phyloP scores from a whole-genome alignment of 768 basidiomycete genomes.

The Holtermannia corniformis region DNA sequence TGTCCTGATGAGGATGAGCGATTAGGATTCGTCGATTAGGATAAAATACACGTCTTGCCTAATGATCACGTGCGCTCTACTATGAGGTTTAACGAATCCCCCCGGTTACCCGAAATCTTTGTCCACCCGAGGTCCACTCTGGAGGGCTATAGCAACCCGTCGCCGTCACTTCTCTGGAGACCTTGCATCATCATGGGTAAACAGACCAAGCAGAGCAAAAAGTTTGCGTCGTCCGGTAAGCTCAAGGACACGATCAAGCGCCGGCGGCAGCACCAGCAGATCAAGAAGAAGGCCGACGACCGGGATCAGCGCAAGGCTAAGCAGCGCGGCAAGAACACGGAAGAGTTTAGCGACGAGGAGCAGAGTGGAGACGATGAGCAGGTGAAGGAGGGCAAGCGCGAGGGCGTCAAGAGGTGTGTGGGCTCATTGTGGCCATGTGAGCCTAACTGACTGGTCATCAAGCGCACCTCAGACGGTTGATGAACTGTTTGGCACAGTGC shows the following conservation, averaged over 20 bases:
- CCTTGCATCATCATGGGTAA: constrained; percentile 43
- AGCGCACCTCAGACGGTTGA: constrained; percentile 32
- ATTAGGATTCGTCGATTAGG: no score
- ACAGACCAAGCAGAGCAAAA: constrained; percentile 68
- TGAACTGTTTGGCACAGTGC: constrained; percentile 28
- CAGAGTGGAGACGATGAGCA: constrained; percentile 38
- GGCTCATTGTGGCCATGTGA: constrained; percentile 11
- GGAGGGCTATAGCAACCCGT: neutral
- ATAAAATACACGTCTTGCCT: no score
- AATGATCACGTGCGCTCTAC: no score
- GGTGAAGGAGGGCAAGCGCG: constrained; percentile 25
- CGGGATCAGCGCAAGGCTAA: constrained; percentile 47
- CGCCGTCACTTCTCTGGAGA: no score
- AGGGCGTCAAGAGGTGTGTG: constrained; percentile 11
- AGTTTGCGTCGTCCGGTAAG: constrained; percentile 79
- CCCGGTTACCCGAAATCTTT: neutral
- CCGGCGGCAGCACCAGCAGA: constrained; percentile 69
- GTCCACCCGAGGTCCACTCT: neutral
- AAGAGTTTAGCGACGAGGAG: constrained; percentile 31
- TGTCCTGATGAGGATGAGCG: no score
- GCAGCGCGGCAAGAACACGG: constrained; percentile 37
- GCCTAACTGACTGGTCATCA: no score
- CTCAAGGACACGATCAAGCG: constrained; percentile 78
- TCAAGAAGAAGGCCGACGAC: constrained; percentile 59
- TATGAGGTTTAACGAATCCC: neutral